These are phyloP conservation scores for Hypomontagnella submonticulosa DNA, from an alignment of 495 filamentous ascomycete genomes.

Conservation along the genomic window DNA sequence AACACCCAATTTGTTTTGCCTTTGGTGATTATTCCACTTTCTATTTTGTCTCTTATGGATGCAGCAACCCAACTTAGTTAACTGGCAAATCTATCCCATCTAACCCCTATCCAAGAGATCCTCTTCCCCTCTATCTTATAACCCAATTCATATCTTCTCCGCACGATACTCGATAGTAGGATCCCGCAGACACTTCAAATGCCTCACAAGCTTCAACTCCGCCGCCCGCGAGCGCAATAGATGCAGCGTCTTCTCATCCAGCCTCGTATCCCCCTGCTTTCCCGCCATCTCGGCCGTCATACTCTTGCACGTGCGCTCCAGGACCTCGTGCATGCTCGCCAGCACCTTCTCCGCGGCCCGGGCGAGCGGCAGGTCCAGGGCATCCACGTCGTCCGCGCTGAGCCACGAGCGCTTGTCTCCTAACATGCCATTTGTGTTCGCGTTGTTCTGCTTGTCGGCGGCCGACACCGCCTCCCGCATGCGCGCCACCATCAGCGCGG, in stretches of 20 bases:
- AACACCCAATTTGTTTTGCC: too few relatives aligned
- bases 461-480: conserved; percentile 78
- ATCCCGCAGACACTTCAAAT: conserved; percentile 70
- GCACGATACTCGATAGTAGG: conserved; percentile 70
- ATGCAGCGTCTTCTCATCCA: conserved; percentile 70
- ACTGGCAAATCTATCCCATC: neutral
- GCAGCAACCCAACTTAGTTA: too few relatives aligned
- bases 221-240: conserved; percentile 78
- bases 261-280: conserved; percentile 45
- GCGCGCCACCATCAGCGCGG: conserved; percentile 87
- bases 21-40: too few relatives aligned
- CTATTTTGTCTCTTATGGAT: too few relatives aligned
- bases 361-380: conserved; percentile 81
- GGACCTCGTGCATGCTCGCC: conserved; percentile 90
- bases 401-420: conserved; percentile 70
- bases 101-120: neutral
- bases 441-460: conserved; percentile 18
- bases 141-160: conserved; percentile 53
- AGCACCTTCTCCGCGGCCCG: conserved; percentile 85
- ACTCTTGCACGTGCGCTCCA: conserved; percentile 77
- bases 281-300: conserved; percentile 56
- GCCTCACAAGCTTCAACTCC: conserved; percentile 82
- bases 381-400: conserved; percentile 71
- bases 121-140: neutral
- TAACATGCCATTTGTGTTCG: conserved; percentile 53